Base-by-base conservation (phyloP, 306 rosid species). In the Alnus glutinosa region DNA sequence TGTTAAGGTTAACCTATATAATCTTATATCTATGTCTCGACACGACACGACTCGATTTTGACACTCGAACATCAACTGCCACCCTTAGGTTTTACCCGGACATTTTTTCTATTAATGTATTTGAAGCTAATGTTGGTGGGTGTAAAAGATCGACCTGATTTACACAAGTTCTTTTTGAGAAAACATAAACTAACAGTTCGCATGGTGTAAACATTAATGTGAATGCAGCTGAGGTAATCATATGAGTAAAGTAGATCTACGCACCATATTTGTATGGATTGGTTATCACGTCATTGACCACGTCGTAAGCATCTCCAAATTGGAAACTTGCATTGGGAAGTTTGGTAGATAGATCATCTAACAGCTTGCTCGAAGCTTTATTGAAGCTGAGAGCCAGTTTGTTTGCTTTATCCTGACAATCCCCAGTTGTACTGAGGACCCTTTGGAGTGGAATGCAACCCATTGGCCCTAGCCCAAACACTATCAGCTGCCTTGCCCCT, bases 391-490 rank as follows among this genome's bases (percentile, higher is more conserved):
- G 71, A 77, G 99, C 98, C 59, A 95, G 82, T 30, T 90, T 89
- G 85, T 95, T 95, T 77, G 93, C 62, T 70, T 55, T 87, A 1
- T 83, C 92, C 82, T 86, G 80, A 73, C 99, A 95, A 48, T 55
- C 80, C 55, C 96, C 94, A 13, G 93, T 76, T 14, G 91, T 59
- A 78, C 84, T 93, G 7, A 95, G 88, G 48, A 95, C 97, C 83
- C 99, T 92, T 59, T 92, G 97, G 28, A 94, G 94, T 16, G 97
- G 98, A 82, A 92, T 92, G 84, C 97, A 94, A 7, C 98, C 98
- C 98, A 92, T 90, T 68, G 98, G 98, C 3, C 97, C 97, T 19
- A 92, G 79, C 64, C 98, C 98, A 83, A 94, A 92, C 78, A 91
- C 97, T 85, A 89, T 86, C 75, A 95, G 75, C 83, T 93, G 70